Evolutionary conservation across 352 stramenopile genomes (phyloP).

Genomic region (Globisporangium cystogenes): DNA sequence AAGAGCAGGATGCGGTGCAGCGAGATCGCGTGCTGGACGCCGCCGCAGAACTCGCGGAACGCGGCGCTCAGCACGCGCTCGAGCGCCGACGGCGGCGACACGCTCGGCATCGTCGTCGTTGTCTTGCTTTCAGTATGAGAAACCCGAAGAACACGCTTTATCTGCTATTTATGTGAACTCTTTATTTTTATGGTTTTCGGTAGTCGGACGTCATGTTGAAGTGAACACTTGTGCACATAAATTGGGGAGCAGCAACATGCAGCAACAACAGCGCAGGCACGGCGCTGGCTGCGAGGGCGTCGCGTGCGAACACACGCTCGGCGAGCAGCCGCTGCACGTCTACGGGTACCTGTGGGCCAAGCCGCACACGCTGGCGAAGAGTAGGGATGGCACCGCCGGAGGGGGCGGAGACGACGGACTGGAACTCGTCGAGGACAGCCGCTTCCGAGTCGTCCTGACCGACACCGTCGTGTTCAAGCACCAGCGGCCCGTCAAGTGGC

Average conservation of each 20-base stretch:
- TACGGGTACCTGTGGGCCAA: conserved; percentile 61
- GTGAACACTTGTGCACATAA: no score
- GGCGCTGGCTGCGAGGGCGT: conserved; percentile 51
- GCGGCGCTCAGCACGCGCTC: conserved; percentile 47
- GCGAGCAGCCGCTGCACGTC: conserved; percentile 54
- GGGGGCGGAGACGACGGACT: not conserved
- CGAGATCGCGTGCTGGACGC: conserved; percentile 83
- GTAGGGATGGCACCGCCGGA: no score
- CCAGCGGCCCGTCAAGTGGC: conserved; percentile 59
- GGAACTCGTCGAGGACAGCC: not conserved
- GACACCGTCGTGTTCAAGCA: conserved; percentile 74
- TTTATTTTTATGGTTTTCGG: no score
- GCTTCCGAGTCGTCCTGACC: conserved; percentile 45
- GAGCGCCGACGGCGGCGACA: conserved; percentile 16
- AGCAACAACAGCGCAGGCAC: conserved; percentile 24
- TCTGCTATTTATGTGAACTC: no score
- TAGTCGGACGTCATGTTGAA: conserved; percentile 1
- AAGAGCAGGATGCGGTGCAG: conserved; percentile 83
- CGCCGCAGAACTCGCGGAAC: conserved; percentile 81
- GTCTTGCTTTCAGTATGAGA: not conserved
- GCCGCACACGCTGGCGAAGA: conserved; percentile 3
- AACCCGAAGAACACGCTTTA: not conserved
- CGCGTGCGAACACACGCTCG: conserved; percentile 56
- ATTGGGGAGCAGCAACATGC: no score
- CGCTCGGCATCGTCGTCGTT: no score